Evolutionary conservation across 2,329 filamentous ascomycete species (phyloP), one percentile per base, ranked within the genome.

Genomic region (Ophiostoma sp.): DNA sequence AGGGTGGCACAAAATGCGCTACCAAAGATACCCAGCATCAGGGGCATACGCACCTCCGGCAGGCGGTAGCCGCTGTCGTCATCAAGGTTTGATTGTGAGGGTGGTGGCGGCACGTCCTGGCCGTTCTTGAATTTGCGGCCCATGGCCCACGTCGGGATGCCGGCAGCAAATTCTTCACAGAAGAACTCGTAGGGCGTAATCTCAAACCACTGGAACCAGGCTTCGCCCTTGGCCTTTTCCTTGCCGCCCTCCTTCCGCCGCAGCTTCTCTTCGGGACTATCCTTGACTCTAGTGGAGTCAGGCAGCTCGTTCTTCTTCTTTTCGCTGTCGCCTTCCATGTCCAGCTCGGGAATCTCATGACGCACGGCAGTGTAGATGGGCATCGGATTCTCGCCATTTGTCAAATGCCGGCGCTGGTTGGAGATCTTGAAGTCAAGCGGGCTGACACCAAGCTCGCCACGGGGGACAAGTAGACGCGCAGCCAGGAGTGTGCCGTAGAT

Each of bases 161-260:
- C 94, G 1, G 94, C 93, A 33, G 86, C 86, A 68, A 97, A 89
- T 76, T 97, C 94, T 79, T 98, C 94, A 75, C 93, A 97, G 79
- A 95, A 97, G 77, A 97, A 90, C 78, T 98, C 94, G 76, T 96
- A 97, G 0, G 94, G 94, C 0, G 93, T 96, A 76, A 94, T 90
- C 76, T 99, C 95, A 75, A 95, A 97, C 94, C 95, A 98, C 76
- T 99, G 94, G 76, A 98, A 99, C 92, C 94, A 98, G 2, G 93
- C 85, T 76, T 96, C 90, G 72, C 84, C 83, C 76, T 81, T 87
- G 13, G 85, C 82, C 68, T 81, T 78, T 73, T 83, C 81, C 74
- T 87, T 86, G 0, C 81, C 83, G 27, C 33, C 33, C 33, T 39
- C 33, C n/a, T 39, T n/a, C 11, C 20, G 13, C 8, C 35, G 17